These are phyloP conservation scores for Trifolium repens DNA, from an alignment of 306 rosid genomes.

Conservation along the genomic window DNA sequence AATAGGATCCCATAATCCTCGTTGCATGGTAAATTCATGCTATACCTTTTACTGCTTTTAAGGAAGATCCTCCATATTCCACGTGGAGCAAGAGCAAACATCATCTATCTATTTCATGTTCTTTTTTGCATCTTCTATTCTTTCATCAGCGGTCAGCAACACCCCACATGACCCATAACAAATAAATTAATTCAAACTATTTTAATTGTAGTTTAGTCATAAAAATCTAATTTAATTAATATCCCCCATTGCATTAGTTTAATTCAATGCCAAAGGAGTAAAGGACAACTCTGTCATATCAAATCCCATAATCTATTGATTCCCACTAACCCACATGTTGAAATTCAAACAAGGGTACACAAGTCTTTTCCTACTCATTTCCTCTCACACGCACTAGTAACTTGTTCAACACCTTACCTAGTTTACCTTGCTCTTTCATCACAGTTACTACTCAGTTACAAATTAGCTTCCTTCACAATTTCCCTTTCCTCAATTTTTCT, in stretches of 20 bases:
- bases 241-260: conserved; percentile 29
- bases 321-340: conserved; percentile 39
- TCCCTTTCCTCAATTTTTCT: not conserved
- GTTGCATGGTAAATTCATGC: conserved; percentile 37
- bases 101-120: conserved; percentile 28
- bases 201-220: not conserved
- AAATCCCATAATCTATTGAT: conserved; percentile 33
- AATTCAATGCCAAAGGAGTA: conserved; percentile 5
- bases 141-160: conserved; percentile 31
- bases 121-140: conserved; percentile 23
- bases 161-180: conserved; percentile 16
- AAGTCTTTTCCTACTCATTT: conserved; percentile 25
- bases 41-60: conserved; percentile 44
- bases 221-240: conserved; percentile 38
- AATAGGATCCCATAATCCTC: conserved; percentile 26
- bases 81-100: conserved; percentile 49
- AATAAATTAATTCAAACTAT: too few species aligned
- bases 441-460: not conserved
- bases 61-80: conserved; percentile 57
- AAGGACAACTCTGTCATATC: conserved; percentile 44
- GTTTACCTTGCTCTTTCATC: not conserved
- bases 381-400: not conserved
- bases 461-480: conserved; percentile 12
- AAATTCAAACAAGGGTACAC: conserved; percentile 39
- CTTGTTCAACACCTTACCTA: conserved; percentile 26